Conservation (phyloP, 169 alveolate genomes). For the Eimeria necatrix region DNA sequence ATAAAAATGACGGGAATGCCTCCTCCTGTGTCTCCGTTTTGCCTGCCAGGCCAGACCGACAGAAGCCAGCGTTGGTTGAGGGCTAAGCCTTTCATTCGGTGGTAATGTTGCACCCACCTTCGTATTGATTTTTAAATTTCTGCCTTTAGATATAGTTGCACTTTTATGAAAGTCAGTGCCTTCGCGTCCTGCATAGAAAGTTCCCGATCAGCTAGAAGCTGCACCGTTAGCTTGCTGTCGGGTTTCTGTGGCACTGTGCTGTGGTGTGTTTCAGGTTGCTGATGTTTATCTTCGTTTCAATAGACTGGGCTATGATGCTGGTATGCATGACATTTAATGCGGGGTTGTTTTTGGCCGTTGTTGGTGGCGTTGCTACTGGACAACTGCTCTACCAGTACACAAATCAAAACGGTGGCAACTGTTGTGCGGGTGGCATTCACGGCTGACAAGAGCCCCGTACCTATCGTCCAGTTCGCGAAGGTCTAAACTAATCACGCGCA, state of each 20-base stretch:
- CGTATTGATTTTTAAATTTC: too few relatives aligned
- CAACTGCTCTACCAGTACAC: conserved; percentile 32
- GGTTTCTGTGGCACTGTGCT: neutral
- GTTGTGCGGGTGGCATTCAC: conserved; percentile 44
- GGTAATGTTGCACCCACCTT: neutral
- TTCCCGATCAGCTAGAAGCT: neutral
- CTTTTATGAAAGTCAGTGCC: neutral
- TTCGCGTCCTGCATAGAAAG: neutral
- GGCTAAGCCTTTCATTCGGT: conserved; percentile 35
- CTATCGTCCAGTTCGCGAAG: too few relatives aligned
- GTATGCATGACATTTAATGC: conserved; percentile 81
- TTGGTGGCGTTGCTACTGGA: conserved; percentile 78
- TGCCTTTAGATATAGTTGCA: too few relatives aligned
- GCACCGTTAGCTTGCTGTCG: neutral
- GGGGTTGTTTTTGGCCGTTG: conserved; percentile 74
- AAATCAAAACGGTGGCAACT: neutral
- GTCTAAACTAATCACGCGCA: too few relatives aligned
- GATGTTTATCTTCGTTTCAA: conserved; percentile 58
- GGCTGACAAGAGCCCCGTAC: neutral
- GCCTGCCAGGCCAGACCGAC: conserved; percentile 35
- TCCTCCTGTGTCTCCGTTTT: neutral
- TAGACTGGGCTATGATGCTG: conserved; percentile 81
- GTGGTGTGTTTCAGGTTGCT: conserved; percentile 54
- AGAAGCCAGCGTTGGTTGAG: conserved; percentile 17
- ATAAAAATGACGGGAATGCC: neutral